Percentiles rank a stretch among this genome's conserved stretches.
Evolutionary conservation across 768 basidiomycete species (phyloP).

Genomic region (Stropharia rugosoannulata): DNA sequence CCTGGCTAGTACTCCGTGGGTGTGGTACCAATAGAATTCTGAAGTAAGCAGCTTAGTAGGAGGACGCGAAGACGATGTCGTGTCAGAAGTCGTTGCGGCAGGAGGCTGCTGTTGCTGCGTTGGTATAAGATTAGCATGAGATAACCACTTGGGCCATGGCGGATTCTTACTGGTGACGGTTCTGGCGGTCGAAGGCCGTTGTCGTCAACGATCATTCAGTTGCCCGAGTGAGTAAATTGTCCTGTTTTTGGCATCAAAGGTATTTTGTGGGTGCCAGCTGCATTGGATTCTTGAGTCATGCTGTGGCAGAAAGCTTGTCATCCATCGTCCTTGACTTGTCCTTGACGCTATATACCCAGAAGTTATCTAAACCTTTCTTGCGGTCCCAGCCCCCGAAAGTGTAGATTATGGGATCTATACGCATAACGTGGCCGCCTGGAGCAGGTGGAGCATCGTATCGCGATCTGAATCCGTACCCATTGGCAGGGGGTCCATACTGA

Average conservation of each 20-base stretch:
- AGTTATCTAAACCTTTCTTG: constrained; percentile 68
- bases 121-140: too few relatives aligned
- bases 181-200: constrained; percentile 33
- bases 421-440: constrained; percentile 83
- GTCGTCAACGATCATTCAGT: constrained; percentile 55
- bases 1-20: constrained; percentile 55
- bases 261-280: constrained; percentile 77
- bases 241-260: constrained; percentile 69
- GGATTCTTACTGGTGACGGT: neutral
- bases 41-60: constrained; percentile 42
- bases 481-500: constrained; percentile 62
- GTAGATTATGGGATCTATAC: constrained; percentile 70
- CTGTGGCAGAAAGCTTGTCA: constrained; percentile 62
- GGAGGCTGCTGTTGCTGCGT: neutral
- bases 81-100: neutral
- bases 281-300: constrained; percentile 57
- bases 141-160: neutral
- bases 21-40: constrained; percentile 79
- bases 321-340: too few relatives aligned
- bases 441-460: constrained; percentile 62
- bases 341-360: constrained; percentile 70
- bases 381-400: constrained; percentile 84
- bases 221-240: constrained; percentile 74
- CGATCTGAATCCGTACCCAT: constrained; percentile 60
- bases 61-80: neutral